Conservation (phyloP, 164 flowering plant species). For the Umbilicus rupestris region DNA sequence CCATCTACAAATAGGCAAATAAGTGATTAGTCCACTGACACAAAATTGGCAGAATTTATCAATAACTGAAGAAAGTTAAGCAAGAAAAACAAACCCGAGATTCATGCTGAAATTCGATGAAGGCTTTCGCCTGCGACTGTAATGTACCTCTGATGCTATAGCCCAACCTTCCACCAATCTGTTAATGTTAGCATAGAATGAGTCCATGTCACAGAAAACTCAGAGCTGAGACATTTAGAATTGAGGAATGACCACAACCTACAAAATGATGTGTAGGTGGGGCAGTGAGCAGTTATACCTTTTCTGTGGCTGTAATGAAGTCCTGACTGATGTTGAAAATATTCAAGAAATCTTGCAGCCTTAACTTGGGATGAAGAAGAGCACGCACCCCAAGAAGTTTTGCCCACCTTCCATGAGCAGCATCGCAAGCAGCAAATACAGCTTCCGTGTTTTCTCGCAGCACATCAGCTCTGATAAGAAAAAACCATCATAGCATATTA, state of each 20-base stretch:
- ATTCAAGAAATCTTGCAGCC: slow-evolving; percentile 78
- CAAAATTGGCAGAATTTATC: not conserved
- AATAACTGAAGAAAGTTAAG: slow-evolving; percentile 1
- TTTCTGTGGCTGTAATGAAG: slow-evolving; percentile 83
- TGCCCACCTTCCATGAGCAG: slow-evolving; percentile 99
- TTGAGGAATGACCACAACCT: not conserved
- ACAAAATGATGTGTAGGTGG: not conserved
- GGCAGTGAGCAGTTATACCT: slow-evolving; percentile 34
- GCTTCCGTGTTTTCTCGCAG: slow-evolving; percentile 96
- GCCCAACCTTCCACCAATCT: slow-evolving; percentile 98
- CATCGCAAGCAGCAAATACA: slow-evolving; percentile 98
- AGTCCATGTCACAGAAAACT: slow-evolving; percentile 12
- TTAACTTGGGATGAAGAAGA: slow-evolving; percentile 75
- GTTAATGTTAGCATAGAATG: slow-evolving; percentile 23
- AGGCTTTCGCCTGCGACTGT: slow-evolving; percentile 94
- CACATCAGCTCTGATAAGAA: slow-evolving; percentile 73
- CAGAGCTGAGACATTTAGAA: not conserved
- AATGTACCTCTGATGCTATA: slow-evolving; percentile 91
- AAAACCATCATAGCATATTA: slow-evolving; percentile 9
- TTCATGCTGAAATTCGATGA: slow-evolving; percentile 88
- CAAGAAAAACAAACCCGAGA: slow-evolving; percentile 54
- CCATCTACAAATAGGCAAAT: slow-evolving; percentile 41
- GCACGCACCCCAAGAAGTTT: slow-evolving; percentile 96
- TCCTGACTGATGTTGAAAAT: slow-evolving; percentile 84
- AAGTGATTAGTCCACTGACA: slow-evolving; percentile 10